Evolutionary conservation across 257 asterid species (phyloP), one percentile per base, ranked within the genome.

Genomic region (Solanum neorickii): DNA sequence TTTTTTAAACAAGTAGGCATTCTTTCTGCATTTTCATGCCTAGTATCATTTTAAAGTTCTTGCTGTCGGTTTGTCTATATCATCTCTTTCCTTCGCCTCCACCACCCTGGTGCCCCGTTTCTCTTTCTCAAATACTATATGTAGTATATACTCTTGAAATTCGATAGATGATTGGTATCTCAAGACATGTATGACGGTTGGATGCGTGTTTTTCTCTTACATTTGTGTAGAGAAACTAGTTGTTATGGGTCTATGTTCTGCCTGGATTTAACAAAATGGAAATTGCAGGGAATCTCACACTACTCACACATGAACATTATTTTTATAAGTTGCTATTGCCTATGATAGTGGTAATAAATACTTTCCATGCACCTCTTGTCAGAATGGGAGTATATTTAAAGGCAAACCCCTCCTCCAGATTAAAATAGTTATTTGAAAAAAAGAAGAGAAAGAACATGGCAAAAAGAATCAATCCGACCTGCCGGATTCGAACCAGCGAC

Each of bases 401-500:
- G 60, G 13, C 0, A 23, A 12, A 6, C 23, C 59, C 83, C 59
- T 21, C 35, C 35, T 23, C 31, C 12, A n/a, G 35, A 41, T 0
- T 13, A 41, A 76, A n/a, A 37, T 59, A 21, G 65, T 56, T 20
- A 0, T 20, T 59, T 0, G 0, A 56, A 20, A 56, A 18, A 20
- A 2, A 15, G 2, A 35, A 75, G 2, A 23, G 33, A 12, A 23
- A 41, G 8, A 0, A 73, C 10, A 73, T 37, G 49, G 49, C 25
- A 42, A 49, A 82, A 82, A 47, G 12, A 82, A 82, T 82, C 69
- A 49, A 49, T 82, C 85, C 46, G 85, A 49, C 68, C 85, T 82
- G 85, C 85, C 69, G 46, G 85, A 82, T 82, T 82, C 46, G 69
- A 82, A 82, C 69, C 85, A 82, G 85, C 69, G 69, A 82, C 85